Conservation (phyloP, 192 early-diverging fungal genomes). For the Podila verticillata region DNA sequence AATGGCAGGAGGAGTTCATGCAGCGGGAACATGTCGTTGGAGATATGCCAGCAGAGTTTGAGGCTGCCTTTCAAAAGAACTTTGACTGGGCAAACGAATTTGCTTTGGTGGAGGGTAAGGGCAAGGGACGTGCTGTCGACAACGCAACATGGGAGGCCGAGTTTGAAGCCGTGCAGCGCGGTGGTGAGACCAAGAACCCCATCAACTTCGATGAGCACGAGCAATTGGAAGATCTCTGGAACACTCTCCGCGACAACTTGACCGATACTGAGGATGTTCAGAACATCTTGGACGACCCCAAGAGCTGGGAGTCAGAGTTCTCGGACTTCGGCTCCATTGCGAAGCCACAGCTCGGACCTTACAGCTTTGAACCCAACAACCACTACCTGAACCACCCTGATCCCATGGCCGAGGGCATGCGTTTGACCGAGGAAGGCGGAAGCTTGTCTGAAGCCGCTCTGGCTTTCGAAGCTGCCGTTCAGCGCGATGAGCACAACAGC, state of each 20-base stretch:
- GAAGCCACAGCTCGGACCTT: conserved; percentile 77
- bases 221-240: conserved; percentile 63
- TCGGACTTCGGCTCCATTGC: conserved; percentile 58
- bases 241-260: conserved; percentile 54
- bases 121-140: conserved; percentile 56
- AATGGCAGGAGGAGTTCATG: conserved; percentile 65
- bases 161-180: conserved; percentile 59
- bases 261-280: conserved; percentile 39
- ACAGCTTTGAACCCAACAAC: conserved; percentile 86
- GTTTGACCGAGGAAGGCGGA: conserved; percentile 61
- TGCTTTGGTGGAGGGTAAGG: conserved; percentile 68
- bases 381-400: conserved; percentile 70
- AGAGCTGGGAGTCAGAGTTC: conserved; percentile 50
- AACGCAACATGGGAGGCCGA: conserved; percentile 68
- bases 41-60: conserved; percentile 63
- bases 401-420: conserved; percentile 70
- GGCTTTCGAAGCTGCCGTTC: conserved; percentile 91
- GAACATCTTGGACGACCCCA: conserved; percentile 40
- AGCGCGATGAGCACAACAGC: conserved; percentile 80
- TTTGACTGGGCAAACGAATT: conserved; percentile 85
- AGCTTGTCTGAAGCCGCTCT: conserved; percentile 89
- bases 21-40: conserved; percentile 51
- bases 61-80: conserved; percentile 66
- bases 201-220: conserved; percentile 59
- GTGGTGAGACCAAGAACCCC: conserved; percentile 46